Base-by-base conservation (phyloP, 2,329 filamentous ascomycete species). In the Nannizziopsis arthrosporioides region DNA sequence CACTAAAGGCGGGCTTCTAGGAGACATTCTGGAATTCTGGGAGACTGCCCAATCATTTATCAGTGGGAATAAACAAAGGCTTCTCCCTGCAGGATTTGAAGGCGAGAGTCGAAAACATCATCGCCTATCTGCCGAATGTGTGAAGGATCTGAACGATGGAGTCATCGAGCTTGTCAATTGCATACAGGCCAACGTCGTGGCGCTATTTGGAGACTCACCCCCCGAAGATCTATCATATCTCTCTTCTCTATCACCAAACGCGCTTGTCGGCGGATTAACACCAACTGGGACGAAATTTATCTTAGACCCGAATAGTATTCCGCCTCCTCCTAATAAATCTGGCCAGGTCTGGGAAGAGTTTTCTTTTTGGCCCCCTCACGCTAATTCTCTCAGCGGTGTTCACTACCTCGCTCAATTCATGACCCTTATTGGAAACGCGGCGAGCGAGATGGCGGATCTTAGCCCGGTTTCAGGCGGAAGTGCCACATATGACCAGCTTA, bases 301-400 rank as follows among this genome's bases (percentile, higher is more conserved):
- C 48, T 79, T 94, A 51, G 87, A 94, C 59, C 73, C 79, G 0
- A 83, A 77, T 59, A 88, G 85, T 53, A 71, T 85, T 2, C 89
- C 87, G 1, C 80, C 81, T 9, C 81, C 82, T 1, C 86, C 84
- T 0, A 85, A 87, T 0, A 85, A 76, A 56, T 78, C 77, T 39
- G 90, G 89, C 5, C 87, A 94, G 57, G 71, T 82, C 0, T 96
- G 88, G 87, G 92, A 96, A 61, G 84, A 90, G 68, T 80, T 92
- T 64, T 90, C 89, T 0, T 98, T 96, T 65, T 96, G 90, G 89
- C 89, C 90, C 3, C 92, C 90, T 0, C 83, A 85, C 68, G 85
- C 88, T 1, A 96, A 95, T 61, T 89, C 89, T 0, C 71, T 96
- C 18, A 93, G 88, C 50, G 90, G 85, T n/a, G 85, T 90, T 1